Percentiles rank a stretch among this genome's conserved stretches.
Evolutionary conservation across 2,329 filamentous ascomycete genomes (phyloP).

Genomic region (Colletotrichum gloeosporioides): DNA sequence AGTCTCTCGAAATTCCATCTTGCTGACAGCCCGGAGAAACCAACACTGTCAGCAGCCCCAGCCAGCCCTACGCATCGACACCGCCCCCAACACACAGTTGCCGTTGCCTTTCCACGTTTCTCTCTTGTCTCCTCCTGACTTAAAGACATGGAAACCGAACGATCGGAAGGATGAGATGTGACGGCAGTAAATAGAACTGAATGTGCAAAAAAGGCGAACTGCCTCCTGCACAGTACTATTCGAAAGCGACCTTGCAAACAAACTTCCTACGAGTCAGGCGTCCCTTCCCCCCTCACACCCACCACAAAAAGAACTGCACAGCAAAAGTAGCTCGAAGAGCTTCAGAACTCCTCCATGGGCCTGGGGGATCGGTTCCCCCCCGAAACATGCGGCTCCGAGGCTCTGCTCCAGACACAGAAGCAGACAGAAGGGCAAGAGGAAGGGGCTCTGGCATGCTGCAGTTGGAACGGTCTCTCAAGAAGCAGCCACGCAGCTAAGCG

Average conservation of each 20-base stretch:
- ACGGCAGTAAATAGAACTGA: not conserved
- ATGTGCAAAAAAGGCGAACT: not conserved
- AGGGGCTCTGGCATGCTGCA: too few species aligned
- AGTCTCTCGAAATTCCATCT: not conserved
- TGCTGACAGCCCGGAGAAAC: not conserved
- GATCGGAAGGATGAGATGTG: conserved; percentile 3
- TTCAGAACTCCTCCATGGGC: too few species aligned
- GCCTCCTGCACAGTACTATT: not conserved
- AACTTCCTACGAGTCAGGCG: not conserved
- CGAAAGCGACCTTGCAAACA: not conserved
- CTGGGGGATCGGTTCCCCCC: too few species aligned
- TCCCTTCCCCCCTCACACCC: not conserved
- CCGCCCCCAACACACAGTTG: not conserved
- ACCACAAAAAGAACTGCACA: not conserved
- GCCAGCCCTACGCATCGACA: not conserved
- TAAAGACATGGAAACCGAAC: not conserved
- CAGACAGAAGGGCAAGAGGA: too few species aligned
- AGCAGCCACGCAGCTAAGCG: too few species aligned
- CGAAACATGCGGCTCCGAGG: too few species aligned
- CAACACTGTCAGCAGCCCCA: not conserved
- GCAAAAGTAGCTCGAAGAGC: too few species aligned
- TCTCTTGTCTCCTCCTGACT: not conserved
- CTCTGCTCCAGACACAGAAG: too few species aligned
- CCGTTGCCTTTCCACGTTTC: not conserved
- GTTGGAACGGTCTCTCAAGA: too few species aligned